These are phyloP conservation scores for Apiospora phragmitis DNA, from an alignment of 2,329 filamentous ascomycete genomes.

Conservation along the genomic window DNA sequence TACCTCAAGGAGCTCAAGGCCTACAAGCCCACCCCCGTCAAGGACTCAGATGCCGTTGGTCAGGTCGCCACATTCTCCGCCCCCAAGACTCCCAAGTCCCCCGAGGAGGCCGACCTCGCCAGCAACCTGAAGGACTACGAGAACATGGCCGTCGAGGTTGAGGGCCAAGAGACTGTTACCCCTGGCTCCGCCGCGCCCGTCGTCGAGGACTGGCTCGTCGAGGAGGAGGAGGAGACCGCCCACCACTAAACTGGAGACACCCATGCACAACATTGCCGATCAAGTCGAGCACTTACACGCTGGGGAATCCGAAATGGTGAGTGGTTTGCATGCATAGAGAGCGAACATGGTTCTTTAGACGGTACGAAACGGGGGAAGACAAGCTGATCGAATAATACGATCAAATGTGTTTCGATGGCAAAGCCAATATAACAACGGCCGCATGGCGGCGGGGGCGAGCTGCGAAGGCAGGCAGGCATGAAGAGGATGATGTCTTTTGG, in stretches of 20 bases:
- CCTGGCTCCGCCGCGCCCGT: slow-evolving; percentile 58
- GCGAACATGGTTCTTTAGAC: not conserved
- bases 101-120: slow-evolving; percentile 92
- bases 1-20: slow-evolving; percentile 95
- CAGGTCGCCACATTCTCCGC: slow-evolving; percentile 85
- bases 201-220: slow-evolving; percentile 77
- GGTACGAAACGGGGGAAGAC: slow-evolving; percentile 3
- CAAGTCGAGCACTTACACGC: not conserved
- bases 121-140: slow-evolving; percentile 94
- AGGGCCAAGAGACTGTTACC: slow-evolving; percentile 73
- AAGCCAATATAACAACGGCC: not conserved
- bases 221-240: slow-evolving; percentile 62
- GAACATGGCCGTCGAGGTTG: slow-evolving; percentile 88
- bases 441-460: not conserved
- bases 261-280: not conserved
- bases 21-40: slow-evolving; percentile 85
- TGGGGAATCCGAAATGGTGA: not conserved
- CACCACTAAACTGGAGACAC: slow-evolving; percentile 45
- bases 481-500: slow-evolving; percentile 11
- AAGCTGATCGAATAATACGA: not conserved
- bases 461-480: not conserved
- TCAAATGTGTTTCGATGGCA: not conserved
- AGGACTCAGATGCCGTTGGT: slow-evolving; percentile 83
- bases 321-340: not conserved
- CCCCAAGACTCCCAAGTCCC: slow-evolving; percentile 81